Percentiles rank a stretch among this genome's conserved stretches.
Conservation (phyloP, 129 eudicot species). For the Ambrosia trifida region DNA sequence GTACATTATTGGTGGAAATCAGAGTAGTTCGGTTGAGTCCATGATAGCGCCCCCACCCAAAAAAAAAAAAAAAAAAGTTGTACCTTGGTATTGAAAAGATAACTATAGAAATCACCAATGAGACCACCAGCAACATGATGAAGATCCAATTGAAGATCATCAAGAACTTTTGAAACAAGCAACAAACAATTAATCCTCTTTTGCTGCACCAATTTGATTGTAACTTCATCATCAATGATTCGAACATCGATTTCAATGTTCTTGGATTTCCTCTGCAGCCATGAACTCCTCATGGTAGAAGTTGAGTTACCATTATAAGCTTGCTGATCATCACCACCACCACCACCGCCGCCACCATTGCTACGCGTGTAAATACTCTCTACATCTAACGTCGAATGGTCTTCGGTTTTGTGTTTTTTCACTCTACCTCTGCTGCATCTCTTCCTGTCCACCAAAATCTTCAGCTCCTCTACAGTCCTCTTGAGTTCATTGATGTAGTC, state of each 20-base stretch:
- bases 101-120: constrained; percentile 90
- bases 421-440: constrained; percentile 61
- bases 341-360: constrained; percentile 30
- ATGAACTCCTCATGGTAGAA: constrained; percentile 71
- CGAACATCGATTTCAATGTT: constrained; percentile 92
- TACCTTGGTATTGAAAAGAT: constrained; percentile 87
- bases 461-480: constrained; percentile 75
- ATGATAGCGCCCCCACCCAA: too few relatives aligned
- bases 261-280: constrained; percentile 92
- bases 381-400: constrained; percentile 42
- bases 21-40: too few relatives aligned
- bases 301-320: constrained; percentile 45
- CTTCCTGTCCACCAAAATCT: constrained; percentile 73
- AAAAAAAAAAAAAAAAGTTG: neutral
- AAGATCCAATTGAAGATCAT: constrained; percentile 88
- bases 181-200: constrained; percentile 73
- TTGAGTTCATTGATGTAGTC: constrained; percentile 77
- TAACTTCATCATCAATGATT: constrained; percentile 85
- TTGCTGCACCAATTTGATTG: constrained; percentile 85
- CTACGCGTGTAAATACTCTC: constrained; percentile 39
- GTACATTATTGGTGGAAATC: too few relatives aligned
- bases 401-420: constrained; percentile 67
- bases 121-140: constrained; percentile 99
- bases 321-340: constrained; percentile 40
- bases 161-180: constrained; percentile 75